These are phyloP conservation scores for Hypericum perforatum DNA, from an alignment of 345 rosid species.

Conservation along the genomic window DNA sequence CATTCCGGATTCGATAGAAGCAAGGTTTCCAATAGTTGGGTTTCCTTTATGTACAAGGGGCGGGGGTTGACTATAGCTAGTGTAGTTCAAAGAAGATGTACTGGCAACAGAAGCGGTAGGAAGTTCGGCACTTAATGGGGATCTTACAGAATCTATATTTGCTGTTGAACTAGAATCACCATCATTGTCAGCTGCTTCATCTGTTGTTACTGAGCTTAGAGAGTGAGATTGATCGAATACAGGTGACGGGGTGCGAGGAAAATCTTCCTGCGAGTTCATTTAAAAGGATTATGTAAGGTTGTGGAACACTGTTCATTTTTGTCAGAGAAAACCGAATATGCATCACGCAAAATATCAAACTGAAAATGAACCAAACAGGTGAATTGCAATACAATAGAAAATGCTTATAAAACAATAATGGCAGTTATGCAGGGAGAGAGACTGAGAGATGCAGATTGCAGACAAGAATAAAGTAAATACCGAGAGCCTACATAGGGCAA, in stretches of 20 bases:
- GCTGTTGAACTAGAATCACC: slow-evolving; percentile 15
- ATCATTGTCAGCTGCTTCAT: slow-evolving; percentile 21
- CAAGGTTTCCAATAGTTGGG: slow-evolving; percentile 12
- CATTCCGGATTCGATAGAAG: slow-evolving; percentile 20
- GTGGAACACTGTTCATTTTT: too few relatives aligned
- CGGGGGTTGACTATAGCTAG: slow-evolving; percentile 9
- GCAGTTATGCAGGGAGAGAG: too few relatives aligned
- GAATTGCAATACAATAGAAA: too few relatives aligned
- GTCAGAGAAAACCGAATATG: too few relatives aligned
- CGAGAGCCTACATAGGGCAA: background rate
- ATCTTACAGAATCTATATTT: slow-evolving; percentile 14
- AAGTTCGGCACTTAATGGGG: slow-evolving; percentile 12
- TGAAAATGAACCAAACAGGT: too few relatives aligned
- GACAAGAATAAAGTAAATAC: background rate
- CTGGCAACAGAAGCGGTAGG: slow-evolving; percentile 13
- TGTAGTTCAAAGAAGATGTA: slow-evolving; percentile 6
- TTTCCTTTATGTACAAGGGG: slow-evolving; percentile 12
- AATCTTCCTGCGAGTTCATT: slow-evolving; percentile 28
- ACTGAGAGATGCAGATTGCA: too few relatives aligned
- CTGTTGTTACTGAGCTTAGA: slow-evolving; percentile 28
- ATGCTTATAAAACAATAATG: too few relatives aligned
- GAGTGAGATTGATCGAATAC: slow-evolving; percentile 33
- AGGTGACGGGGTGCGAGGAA: slow-evolving; percentile 26
- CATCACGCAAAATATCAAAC: too few relatives aligned
- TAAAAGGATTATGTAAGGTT: too few relatives aligned